Base-by-base conservation (phyloP, 176 grass and related monocot species). In the Miscanthus lutarioriparius region DNA sequence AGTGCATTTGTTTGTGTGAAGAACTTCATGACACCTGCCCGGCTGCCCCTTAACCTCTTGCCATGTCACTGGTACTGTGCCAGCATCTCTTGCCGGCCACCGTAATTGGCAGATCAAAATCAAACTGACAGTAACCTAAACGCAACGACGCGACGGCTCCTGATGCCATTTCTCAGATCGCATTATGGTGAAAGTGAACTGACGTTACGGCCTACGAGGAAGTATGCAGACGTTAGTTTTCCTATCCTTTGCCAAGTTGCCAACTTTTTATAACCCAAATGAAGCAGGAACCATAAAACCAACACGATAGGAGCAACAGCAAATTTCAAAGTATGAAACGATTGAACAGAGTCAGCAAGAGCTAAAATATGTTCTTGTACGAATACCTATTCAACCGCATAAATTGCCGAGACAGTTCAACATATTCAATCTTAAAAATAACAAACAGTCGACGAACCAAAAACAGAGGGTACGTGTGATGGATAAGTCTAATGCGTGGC, bases 171-270 rank as follows among this genome's bases (percentile, higher is more conserved):
- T 74, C 84, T 70, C 48, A 74, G 20, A 69, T 75, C 75, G 87
- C 69, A 87, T 69, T 51, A 87, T 62, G 78, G 62, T 80, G 84
- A 87, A 76, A 79, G 62, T 83, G 84, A 83, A 70, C 75, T 83
- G 80, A 83, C 61, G 66, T 69, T 62, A 32, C 62, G 48, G 47
- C 80, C 80, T 68, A 35, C 12, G 40, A 33, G 37, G 80, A 63
- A 83, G 48, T 75, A 90, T 40, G 23, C 74, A 79, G 3, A 23
- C 9, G 79, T 84, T 80, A 22, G 75, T 68, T 83, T 58, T 78
- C 79, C 67, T 83, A 84, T 83, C 84, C 74, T 38, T 30, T 64
- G 58, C 58, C 22, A 25, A 62, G n/a, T 86, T 43, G 44, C 74
- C 14, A 80, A 49, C 76, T 63, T 89, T 76, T 40, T 85, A 75